phyloP scores from a whole-genome alignment of 805 yeast genomes.

The Saccharomycopsis fibuligera region DNA sequence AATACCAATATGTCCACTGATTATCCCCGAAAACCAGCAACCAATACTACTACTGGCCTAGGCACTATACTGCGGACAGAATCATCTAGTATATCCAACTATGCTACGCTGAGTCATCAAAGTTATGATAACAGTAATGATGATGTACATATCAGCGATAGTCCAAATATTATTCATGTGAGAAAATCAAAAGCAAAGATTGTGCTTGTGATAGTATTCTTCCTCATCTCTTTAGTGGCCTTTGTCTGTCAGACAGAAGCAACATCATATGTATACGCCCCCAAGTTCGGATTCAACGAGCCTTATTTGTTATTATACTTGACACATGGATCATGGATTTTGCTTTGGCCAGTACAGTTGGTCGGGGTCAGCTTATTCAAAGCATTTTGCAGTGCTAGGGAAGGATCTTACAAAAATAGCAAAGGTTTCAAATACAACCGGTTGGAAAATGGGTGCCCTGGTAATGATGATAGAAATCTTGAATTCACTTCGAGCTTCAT shows the following conservation, averaged over 20 bases:
- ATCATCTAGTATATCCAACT: too few relatives aligned
- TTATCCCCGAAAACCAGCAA: too few relatives aligned
- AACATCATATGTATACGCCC: slow-evolving; percentile 56
- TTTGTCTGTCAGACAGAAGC: slow-evolving; percentile 80
- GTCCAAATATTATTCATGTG: too few relatives aligned
- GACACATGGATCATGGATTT: slow-evolving; percentile 63
- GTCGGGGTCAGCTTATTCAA: slow-evolving; percentile 14
- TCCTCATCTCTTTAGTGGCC: slow-evolving; percentile 43
- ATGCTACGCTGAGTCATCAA: too few relatives aligned
- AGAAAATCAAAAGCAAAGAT: slow-evolving; percentile 25
- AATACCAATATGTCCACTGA: too few relatives aligned
- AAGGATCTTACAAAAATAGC: background rate
- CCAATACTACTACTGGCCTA: too few relatives aligned
- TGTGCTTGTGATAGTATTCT: slow-evolving; percentile 40
- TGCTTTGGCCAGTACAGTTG: slow-evolving; percentile 21
- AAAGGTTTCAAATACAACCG: background rate
- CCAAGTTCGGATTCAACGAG: slow-evolving; percentile 43
- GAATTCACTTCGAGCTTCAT: too few relatives aligned
- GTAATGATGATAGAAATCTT: too few relatives aligned
- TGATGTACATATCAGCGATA: too few relatives aligned
- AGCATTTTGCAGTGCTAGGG: slow-evolving; percentile 16
- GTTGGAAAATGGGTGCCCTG: background rate
- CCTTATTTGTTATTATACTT: slow-evolving; percentile 61
- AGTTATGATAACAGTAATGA: too few relatives aligned
- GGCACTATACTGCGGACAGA: too few relatives aligned